Percentiles rank a stretch among this genome's conserved stretches.
Conservation (phyloP, 2,329 filamentous ascomycete species). For the Curvularia sp. region DNA sequence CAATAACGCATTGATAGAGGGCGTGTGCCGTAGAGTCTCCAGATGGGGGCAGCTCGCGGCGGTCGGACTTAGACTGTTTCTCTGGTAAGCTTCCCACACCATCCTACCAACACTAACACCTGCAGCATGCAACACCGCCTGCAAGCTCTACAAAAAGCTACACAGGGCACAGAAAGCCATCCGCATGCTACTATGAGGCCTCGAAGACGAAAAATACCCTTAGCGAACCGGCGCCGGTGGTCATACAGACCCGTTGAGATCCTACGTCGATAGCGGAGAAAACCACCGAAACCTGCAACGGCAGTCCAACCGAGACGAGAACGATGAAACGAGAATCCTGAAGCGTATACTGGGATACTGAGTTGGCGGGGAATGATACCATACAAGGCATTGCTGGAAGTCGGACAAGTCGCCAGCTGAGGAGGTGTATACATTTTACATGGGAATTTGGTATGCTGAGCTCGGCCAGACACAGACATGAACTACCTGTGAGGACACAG, state of each 20-base stretch:
- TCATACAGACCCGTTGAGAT: not conserved
- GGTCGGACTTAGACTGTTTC: not conserved
- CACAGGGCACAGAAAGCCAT: not conserved
- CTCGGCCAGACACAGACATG: not conserved
- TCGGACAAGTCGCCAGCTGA: not conserved
- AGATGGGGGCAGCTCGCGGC: not conserved
- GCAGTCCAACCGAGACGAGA: not conserved
- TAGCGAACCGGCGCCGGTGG: not conserved
- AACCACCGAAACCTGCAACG: not conserved
- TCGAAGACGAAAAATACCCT: not conserved
- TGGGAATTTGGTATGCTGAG: not conserved
- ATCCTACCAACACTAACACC: not conserved
- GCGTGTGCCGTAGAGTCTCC: not conserved
- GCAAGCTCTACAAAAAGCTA: not conserved
- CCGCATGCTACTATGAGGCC: not conserved
- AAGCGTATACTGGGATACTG: not conserved
- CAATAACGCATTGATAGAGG: not conserved
- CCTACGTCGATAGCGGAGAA: not conserved
- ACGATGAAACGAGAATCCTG: not conserved
- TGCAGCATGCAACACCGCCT: not conserved
- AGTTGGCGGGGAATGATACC: not conserved
- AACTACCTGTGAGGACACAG: not conserved
- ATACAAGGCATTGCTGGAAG: not conserved
- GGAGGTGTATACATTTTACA: not conserved
- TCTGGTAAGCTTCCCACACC: not conserved